Evolutionary conservation across 768 basidiomycete genomes (phyloP), one percentile per base, ranked within the genome.

Genomic region (Psilocybe subaeruginosa): DNA sequence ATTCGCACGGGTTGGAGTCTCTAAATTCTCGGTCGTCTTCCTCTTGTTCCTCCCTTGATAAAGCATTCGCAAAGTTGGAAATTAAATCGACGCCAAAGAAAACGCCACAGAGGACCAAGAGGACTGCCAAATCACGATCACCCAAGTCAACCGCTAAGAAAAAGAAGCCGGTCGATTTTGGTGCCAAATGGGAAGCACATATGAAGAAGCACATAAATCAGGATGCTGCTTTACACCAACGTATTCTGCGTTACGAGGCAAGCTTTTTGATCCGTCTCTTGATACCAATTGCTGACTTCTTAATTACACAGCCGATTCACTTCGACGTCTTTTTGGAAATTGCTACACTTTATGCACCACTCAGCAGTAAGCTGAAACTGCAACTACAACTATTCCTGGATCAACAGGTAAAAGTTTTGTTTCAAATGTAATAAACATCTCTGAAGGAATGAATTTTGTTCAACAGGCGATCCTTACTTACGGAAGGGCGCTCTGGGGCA

Each of bases 201-300:
- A 70, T 88, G 63, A 80, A 69, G 67, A 70, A 70, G 0, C 72
- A 72, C 46, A 83, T 89, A 56, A 55, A 78, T 3, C 64, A 72
- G 53, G 79, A 90, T 70, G 70, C 67, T 11, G 73, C 73, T 49
- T 74, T 91, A 5, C 74, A 89, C 68, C 69, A 79, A 37, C 82
- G 84, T 41, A 80, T 91, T 61, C 70, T 91, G 64, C 85, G 88
- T 29, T 89, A 86, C 68, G 88, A 91, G 79, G 88, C 87, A 61
- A 27, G 80, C 19, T 16, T 53, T 33, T 39, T 17, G 17, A 8
- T 33, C 23, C 2, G 14, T 30, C 31, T 17, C 27, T 19, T 37
- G 9, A 5, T 30, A 5, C 57, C 54, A 62, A 50, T 46, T 27
- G 57, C 5, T 48, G 52, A 46, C 49, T 35, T 29, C 45, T 33